Conservation (phyloP, 2,329 filamentous ascomycete species). For the Dothideomycetes sp. region DNA sequence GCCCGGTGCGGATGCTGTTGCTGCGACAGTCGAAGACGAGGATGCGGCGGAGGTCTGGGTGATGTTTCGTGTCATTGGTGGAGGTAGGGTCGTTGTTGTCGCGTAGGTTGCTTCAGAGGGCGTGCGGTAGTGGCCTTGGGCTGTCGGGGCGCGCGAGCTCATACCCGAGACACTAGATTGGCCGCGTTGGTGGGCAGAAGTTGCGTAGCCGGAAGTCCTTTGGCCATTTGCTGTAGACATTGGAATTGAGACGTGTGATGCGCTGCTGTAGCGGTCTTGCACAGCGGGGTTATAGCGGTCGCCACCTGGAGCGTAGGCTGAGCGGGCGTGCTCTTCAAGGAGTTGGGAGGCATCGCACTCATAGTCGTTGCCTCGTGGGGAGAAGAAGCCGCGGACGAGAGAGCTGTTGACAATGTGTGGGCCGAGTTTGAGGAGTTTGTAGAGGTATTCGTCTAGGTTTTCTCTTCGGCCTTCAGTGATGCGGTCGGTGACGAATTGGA, state of each 20-base stretch:
- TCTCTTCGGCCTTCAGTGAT: slow-evolving; percentile 89
- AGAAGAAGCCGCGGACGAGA: slow-evolving; percentile 83
- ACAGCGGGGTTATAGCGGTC: slow-evolving; percentile 27
- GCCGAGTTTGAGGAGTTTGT: slow-evolving; percentile 75
- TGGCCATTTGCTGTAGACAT: slow-evolving; percentile 1
- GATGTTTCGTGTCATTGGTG: slow-evolving; percentile 6
- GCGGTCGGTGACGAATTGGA: slow-evolving; percentile 95
- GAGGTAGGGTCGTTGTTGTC: slow-evolving; percentile 10
- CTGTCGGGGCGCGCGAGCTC: slow-evolving; percentile 10
- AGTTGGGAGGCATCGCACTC: slow-evolving; percentile 67
- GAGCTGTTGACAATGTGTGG: slow-evolving; percentile 74
- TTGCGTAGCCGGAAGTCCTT: slow-evolving; percentile 12
- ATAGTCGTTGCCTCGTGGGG: slow-evolving; percentile 80
- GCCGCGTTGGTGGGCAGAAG: slow-evolving; percentile 10
- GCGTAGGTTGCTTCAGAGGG: slow-evolving; percentile 14
- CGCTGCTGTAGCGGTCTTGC: slow-evolving; percentile 42
- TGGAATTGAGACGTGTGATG: slow-evolving; percentile 11
- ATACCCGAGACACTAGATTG: slow-evolving; percentile 10
- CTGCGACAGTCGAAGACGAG: slow-evolving; percentile 4
- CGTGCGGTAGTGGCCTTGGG: slow-evolving; percentile 15
- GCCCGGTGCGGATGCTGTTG: slow-evolving; percentile 20
- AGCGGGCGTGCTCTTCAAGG: slow-evolving; percentile 56
- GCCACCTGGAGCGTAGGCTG: slow-evolving; percentile 38
- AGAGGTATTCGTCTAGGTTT: slow-evolving; percentile 91
- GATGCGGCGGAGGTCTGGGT: slow-evolving; percentile 10